Evolutionary conservation across 208 protist species (phyloP).

Genomic region (Naegleria lovaniensis): DNA sequence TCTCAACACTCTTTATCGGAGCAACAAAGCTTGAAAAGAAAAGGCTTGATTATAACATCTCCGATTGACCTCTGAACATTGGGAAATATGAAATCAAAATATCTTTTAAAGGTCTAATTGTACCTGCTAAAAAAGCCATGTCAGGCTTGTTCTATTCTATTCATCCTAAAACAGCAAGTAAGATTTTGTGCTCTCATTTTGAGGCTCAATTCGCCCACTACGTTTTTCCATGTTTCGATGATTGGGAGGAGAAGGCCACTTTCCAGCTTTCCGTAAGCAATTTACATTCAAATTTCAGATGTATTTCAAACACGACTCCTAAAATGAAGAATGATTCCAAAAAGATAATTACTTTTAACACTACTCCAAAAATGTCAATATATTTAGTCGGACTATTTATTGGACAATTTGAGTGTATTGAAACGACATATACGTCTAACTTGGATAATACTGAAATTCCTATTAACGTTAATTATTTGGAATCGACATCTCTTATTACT

Average conservation of each 20-base stretch:
- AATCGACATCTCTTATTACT: neutral
- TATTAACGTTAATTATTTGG: neutral
- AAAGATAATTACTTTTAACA: neutral
- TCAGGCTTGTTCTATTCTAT: neutral
- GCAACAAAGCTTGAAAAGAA: neutral
- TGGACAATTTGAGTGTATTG: neutral
- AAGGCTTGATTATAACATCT: neutral
- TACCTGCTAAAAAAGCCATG: neutral
- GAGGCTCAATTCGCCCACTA: neutral
- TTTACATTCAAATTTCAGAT: neutral
- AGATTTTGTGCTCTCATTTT: neutral
- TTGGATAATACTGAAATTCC: neutral
- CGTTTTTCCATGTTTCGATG: slow-evolving; percentile 11
- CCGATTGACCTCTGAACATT: neutral
- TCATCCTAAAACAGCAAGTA: neutral
- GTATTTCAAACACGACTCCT: neutral
- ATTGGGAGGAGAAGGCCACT: neutral
- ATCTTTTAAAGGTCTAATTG: neutral
- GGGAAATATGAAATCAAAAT: slow-evolving; percentile 5
- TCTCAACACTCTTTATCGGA: too few species aligned
- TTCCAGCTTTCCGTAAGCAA: neutral
- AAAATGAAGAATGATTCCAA: neutral
- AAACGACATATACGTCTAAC: too few species aligned
- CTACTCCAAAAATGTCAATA: neutral
- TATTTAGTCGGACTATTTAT: neutral